Percentiles rank a stretch among this genome's conserved stretches.
Evolutionary conservation across 2,329 filamentous ascomycete species (phyloP).

Genomic region (Rhynchosporium agropyri): DNA sequence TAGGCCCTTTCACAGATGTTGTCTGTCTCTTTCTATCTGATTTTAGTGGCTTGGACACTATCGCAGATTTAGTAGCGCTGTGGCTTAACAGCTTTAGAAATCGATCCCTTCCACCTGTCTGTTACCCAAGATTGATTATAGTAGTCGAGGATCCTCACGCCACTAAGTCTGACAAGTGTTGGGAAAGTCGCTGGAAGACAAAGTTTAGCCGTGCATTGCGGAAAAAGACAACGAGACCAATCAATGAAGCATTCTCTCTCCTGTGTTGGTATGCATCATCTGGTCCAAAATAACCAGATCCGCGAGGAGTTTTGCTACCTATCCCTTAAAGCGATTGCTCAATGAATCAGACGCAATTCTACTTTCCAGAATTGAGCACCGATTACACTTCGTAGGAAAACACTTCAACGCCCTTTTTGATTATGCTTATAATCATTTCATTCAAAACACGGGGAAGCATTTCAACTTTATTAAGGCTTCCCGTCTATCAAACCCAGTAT

Average conservation of each 20-base stretch:
- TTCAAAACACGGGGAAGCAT: neutral
- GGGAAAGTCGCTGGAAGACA: constrained; percentile 4
- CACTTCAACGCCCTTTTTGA: neutral
- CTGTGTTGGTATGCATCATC: neutral
- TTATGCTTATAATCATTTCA: constrained; percentile 3
- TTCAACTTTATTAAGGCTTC: constrained; percentile 3
- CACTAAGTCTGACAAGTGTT: constrained; percentile 5
- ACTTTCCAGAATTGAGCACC: neutral
- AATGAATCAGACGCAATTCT: constrained; percentile 3
- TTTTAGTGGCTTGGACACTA: neutral
- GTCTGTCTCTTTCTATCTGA: neutral
- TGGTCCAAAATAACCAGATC: neutral
- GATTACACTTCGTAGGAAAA: neutral
- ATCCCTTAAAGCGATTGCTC: neutral
- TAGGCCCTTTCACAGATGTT: constrained; percentile 1
- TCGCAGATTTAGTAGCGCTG: neutral
- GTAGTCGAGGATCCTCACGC: neutral
- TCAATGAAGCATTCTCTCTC: neutral
- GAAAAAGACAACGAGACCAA: neutral
- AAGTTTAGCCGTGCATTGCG: neutral
- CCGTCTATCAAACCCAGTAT: neutral
- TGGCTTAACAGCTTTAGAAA: constrained; percentile 1
- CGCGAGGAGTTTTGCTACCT: neutral
- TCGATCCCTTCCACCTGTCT: neutral
- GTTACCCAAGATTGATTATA: neutral